phyloP scores from a whole-genome alignment of 192 early-diverging fungal species.

The Backusella tuberculispora region DNA sequence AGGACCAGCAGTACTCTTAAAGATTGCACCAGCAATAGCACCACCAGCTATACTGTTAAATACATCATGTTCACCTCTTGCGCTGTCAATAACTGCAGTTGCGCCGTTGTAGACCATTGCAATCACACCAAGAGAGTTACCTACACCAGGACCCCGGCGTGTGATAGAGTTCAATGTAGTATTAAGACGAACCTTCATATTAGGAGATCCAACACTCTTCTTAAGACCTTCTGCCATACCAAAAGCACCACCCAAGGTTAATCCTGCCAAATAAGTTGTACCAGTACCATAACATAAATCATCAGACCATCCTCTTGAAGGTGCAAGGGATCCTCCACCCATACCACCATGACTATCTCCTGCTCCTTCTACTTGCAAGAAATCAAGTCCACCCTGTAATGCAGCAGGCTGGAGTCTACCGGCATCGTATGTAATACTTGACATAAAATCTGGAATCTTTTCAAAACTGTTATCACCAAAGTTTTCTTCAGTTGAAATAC shows the following conservation, averaged over 20 bases:
- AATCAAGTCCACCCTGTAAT: conserved; percentile 61
- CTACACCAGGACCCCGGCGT: conserved; percentile 82
- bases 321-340: conserved; percentile 52
- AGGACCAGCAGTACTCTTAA: conserved; percentile 73
- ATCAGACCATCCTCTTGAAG: conserved; percentile 78
- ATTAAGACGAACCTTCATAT: conserved; percentile 81
- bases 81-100: conserved; percentile 66
- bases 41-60: conserved; percentile 73
- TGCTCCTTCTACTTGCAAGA: conserved; percentile 52
- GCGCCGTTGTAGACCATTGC: conserved; percentile 84
- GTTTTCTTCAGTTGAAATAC: neutral
- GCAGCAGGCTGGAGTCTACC: conserved; percentile 53
- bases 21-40: conserved; percentile 74
- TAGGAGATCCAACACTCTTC: conserved; percentile 54
- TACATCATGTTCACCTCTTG: conserved; percentile 65
- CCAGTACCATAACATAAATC: conserved; percentile 87
- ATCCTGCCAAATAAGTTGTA: conserved; percentile 74
- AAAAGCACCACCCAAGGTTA: conserved; percentile 73
- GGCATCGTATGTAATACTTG: conserved; percentile 47
- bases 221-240: conserved; percentile 79
- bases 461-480: conserved; percentile 39
- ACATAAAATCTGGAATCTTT: conserved; percentile 56
- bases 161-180: conserved; percentile 82
- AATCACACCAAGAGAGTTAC: conserved; percentile 80
- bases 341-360: conserved; percentile 33